Base-by-base conservation (phyloP, 345 rosid genomes). In the Barbarea vulgaris region DNA sequence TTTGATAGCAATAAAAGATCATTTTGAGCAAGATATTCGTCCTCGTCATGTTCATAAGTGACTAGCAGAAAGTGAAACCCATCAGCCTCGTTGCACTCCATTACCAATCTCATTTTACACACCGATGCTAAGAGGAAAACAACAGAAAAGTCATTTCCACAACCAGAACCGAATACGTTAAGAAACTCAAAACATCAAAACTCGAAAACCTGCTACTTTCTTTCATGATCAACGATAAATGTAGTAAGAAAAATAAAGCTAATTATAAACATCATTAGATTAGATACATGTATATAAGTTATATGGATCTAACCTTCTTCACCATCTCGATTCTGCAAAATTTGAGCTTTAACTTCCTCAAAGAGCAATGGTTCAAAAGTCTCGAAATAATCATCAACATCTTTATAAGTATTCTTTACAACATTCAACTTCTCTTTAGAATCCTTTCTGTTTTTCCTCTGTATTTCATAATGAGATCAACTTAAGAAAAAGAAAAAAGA, bases 311-410 rank as follows among this genome's bases (percentile, higher is more conserved):
- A 61, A 90, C 97, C 95, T 86, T 91, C 91, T 81, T 89, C 97
- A 8, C 76, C 85, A 41, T 91, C 96, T 65, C 82, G 85, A 63
- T 71, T 88, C 76, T 87, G 98, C 69, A 85, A 78, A 74, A 94
- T 88, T 48, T 90, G 96, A 82, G 98, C 91, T 80, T 90, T 94
- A 27, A 89, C 93, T 84, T 94, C 98, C 77, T 94, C 98, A 31
- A 94, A 87, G 69, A 94, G 82, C 22, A 94, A 87, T 2, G 96
- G 95, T 84, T 94, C 98, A 75, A 88, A 87, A 65, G 95, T 88
- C 30, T 86, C 83, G 25, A 91, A 80, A 67, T 94, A 91, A 75
- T 94, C 97, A 75, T 86, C 93, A 27, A 84, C 85, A 64, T 86
- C 90, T 67, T 73, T 82, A 77, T 86, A 94, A 2, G 87, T 82